Base-by-base conservation (phyloP, 2,329 filamentous ascomycete genomes). In the Thielaviopsis euricoi region DNA sequence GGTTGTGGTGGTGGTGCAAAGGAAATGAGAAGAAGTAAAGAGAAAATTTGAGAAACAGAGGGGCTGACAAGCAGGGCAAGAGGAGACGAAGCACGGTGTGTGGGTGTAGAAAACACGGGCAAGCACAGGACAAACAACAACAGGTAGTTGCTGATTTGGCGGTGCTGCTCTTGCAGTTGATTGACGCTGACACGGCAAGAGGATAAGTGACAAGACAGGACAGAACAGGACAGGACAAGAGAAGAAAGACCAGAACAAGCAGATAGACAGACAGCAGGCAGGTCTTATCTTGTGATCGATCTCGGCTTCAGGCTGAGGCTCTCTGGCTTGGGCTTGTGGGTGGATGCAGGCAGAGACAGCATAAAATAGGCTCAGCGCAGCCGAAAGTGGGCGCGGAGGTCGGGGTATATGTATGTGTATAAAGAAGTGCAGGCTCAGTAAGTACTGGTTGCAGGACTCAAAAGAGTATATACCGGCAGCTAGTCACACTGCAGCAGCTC, bases 281-380 rank as follows among this genome's bases (percentile, higher is more conserved):
- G 51, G 51, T 52, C 51, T 52, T 52, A 52, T 52, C 25, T 33
- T 29, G 22, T 52, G 51, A 52, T 52, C 51, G 51, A 23, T 43
- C 37, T 43, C 37, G 37, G 37, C 37, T 43, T 43, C 37, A 43
- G 17, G 37, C 37, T 43, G 37, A 43, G 37, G 37, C 37, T 43
- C 37, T 43, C 6, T 15, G 37, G 37, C 37, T 43, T 43, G 37
- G 37, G 37, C 37, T 43, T 43, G 37, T 17, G 37, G 37, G 37
- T 43, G 37, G 37, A n/a, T 43, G 37, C 37, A 43, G 37, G 17
- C 37, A 43, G 37, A 43, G 37, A 43, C 37, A 43, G 37, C 37
- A 43, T 43, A 43, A 43, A 43, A 17, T 43, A 43, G 37, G 37
- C 37, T 43, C 37, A 43, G 37, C 37, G 37, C 37, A 43, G 37